These are phyloP conservation scores for Brettanomyces sp. DNA, from an alignment of 805 yeast genomes.

Conservation along the genomic window DNA sequence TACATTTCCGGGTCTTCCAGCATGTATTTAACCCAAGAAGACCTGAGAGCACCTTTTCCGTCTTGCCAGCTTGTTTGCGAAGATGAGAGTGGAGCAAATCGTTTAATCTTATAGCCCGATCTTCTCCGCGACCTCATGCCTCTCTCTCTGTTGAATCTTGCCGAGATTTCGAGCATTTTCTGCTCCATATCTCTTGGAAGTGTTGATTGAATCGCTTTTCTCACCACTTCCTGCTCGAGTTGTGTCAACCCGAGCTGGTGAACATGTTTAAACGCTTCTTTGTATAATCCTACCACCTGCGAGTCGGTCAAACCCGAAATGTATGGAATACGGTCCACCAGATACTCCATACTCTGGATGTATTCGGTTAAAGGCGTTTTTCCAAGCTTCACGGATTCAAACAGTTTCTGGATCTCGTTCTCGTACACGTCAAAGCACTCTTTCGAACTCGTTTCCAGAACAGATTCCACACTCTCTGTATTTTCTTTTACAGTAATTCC, in stretches of 20 bases:
- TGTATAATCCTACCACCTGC: neutral
- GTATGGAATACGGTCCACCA: neutral
- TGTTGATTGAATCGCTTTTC: neutral
- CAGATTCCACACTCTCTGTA: neutral
- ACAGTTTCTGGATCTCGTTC: neutral
- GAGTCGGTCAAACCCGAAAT: neutral
- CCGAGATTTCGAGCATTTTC: neutral
- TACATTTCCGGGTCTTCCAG: neutral
- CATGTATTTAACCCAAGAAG: constrained; percentile 4
- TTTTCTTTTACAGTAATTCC: neutral
- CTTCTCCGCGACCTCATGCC: no score
- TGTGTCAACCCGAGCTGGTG: neutral
- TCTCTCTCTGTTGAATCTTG: neutral
- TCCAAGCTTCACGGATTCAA: neutral
- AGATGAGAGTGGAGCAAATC: no score
- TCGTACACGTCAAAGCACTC: neutral
- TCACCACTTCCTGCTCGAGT: neutral
- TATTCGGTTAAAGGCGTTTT: neutral
- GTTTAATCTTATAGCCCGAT: no score
- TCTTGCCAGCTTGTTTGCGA: no score
- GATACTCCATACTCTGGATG: neutral
- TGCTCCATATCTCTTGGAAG: neutral
- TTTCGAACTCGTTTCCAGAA: no score
- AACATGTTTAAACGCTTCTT: neutral
- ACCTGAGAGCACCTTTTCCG: neutral